Conservation (phyloP, 768 basidiomycete species). For the Podaxis sp. region DNA sequence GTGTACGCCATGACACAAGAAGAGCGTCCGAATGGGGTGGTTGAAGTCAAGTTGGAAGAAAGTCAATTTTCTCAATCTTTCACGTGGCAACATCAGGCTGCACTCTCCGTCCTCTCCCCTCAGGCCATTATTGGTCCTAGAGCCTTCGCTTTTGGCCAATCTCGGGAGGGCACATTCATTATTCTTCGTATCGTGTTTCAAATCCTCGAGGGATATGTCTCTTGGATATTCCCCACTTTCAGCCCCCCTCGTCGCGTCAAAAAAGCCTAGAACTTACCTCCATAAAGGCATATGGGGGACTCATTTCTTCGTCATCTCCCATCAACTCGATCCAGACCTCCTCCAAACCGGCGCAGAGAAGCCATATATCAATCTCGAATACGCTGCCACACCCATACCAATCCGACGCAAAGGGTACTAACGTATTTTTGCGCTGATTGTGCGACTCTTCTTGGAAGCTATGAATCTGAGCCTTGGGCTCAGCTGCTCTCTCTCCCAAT, state of each 20-base stretch:
- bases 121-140: background rate
- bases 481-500: background rate
- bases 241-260: background rate
- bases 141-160: background rate
- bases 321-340: background rate
- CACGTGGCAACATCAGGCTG: slow-evolving; percentile 7
- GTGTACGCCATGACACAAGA: slow-evolving; percentile 5
- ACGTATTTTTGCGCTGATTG: background rate
- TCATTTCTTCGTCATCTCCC: slow-evolving; percentile 9
- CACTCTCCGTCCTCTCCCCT: background rate
- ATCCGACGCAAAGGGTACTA: background rate
- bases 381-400: background rate
- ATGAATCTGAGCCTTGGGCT: slow-evolving; percentile 3
- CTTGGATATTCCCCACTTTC: background rate
- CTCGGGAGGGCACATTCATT: background rate
- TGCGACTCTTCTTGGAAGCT: background rate
- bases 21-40: slow-evolving; percentile 1
- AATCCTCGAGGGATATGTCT: slow-evolving; percentile 4
- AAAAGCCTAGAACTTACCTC: background rate
- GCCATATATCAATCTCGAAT: slow-evolving; percentile 3
- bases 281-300: slow-evolving; percentile 10
- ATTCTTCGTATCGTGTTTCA: slow-evolving; percentile 1
- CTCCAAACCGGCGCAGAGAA: background rate
- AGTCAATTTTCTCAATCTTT: slow-evolving; percentile 1
- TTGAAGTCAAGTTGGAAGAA: slow-evolving; percentile 6